These are phyloP conservation scores for Bremia lactucae DNA, from an alignment of 352 stramenopile species.

Conservation along the genomic window DNA sequence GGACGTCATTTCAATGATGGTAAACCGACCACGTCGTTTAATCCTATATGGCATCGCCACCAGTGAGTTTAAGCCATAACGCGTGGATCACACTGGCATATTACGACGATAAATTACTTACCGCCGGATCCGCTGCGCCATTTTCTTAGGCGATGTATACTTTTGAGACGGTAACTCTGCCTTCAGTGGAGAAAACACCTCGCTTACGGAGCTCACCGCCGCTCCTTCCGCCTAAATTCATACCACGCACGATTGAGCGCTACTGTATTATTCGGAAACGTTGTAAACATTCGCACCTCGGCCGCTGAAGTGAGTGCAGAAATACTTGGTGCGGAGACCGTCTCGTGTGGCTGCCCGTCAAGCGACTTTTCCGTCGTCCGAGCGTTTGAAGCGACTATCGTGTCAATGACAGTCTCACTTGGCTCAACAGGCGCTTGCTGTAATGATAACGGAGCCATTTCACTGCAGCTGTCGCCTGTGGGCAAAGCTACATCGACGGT, in stretches of 20 bases:
- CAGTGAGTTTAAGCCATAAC: no score
- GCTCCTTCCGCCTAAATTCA: slow-evolving; percentile 12
- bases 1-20: slow-evolving; percentile 68
- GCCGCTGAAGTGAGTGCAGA: background rate
- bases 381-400: no score
- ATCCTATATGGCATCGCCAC: slow-evolving; percentile 27
- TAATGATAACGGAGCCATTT: slow-evolving; percentile 7
- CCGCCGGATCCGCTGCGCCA: slow-evolving; percentile 18
- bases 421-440: slow-evolving; percentile 4
- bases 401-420: background rate
- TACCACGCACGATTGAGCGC: slow-evolving; percentile 3
- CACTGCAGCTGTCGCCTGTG: slow-evolving; percentile 5
- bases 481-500: slow-evolving; percentile 2
- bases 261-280: background rate
- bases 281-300: slow-evolving; percentile 7
- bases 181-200: slow-evolving; percentile 5
- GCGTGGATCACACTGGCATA: no score
- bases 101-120: slow-evolving; percentile 7
- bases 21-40: slow-evolving; percentile 76
- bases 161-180: slow-evolving; percentile 21
- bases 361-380: slow-evolving; percentile 9
- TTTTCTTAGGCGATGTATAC: slow-evolving; percentile 30
- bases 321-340: slow-evolving; percentile 5
- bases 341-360: slow-evolving; percentile 15
- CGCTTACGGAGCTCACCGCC: slow-evolving; percentile 1